Percentiles rank a stretch among this genome's conserved stretches.
Conservation (phyloP, 164 flowering plant genomes). For the Paratinospora sagittata region DNA sequence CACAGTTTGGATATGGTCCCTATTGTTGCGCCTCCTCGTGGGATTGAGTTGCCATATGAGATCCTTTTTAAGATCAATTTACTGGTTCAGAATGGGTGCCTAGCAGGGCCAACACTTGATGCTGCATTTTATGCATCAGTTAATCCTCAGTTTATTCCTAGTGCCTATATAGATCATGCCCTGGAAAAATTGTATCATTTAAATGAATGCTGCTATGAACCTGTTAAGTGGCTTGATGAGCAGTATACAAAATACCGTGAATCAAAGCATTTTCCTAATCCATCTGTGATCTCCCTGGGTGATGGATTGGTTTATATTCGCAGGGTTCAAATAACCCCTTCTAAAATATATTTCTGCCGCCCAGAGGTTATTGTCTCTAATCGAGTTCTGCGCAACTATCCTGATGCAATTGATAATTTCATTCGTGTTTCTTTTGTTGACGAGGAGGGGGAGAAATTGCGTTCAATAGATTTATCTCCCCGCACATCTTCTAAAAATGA, state of each 20-base stretch:
- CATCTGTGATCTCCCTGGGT: conserved; percentile 46
- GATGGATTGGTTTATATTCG: conserved; percentile 64
- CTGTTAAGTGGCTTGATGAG: conserved; percentile 56
- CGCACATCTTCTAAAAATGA: conserved; percentile 25
- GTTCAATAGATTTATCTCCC: conserved; percentile 48
- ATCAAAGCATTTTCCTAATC: conserved; percentile 15
- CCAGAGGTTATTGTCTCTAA: conserved; percentile 82
- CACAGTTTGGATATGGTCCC: conserved; percentile 54
- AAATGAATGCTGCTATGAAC: conserved; percentile 76
- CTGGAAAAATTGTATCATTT: conserved; percentile 52
- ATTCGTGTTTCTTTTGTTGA: conserved; percentile 78
- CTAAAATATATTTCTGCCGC: conserved; percentile 63
- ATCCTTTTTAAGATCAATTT: conserved; percentile 57
- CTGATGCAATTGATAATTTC: conserved; percentile 52
- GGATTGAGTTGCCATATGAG: conserved; percentile 44
- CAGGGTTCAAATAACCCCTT: conserved; percentile 76
- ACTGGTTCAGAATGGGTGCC: conserved; percentile 72
- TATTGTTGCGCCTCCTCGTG: conserved; percentile 38
- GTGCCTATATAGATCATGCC: conserved; percentile 46
- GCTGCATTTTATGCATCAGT: conserved; percentile 41
- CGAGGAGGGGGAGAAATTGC: conserved; percentile 61
- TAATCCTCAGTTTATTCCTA: conserved; percentile 36
- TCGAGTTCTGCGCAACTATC: conserved; percentile 55
- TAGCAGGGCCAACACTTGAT: conserved; percentile 61
- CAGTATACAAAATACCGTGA: conserved; percentile 35